These are phyloP conservation scores for Stenogyne calaminthoides DNA, from an alignment of 305 asterid species.

Conservation along the genomic window DNA sequence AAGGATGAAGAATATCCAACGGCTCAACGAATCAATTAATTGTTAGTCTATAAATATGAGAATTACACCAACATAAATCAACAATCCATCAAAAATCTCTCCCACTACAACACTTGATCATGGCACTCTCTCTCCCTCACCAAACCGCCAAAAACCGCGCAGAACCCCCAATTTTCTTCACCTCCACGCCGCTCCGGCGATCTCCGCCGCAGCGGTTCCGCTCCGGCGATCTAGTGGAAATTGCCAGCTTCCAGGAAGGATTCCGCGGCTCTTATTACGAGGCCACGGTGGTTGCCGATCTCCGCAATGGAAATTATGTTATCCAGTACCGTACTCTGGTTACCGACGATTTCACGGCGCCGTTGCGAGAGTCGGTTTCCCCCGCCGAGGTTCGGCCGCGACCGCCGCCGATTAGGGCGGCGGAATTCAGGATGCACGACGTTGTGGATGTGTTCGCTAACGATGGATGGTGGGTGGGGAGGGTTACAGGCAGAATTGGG, in stretches of 20 bases:
- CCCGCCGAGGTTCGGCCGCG: slow-evolving; percentile 32
- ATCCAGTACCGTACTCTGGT: slow-evolving; percentile 30
- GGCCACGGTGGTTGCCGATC: neutral
- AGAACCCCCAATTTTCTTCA: neutral
- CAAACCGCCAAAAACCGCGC: neutral
- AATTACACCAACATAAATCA: neutral
- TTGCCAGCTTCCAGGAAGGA: neutral
- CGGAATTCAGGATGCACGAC: slow-evolving; percentile 10
- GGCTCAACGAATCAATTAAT: no score
- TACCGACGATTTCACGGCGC: slow-evolving; percentile 31
- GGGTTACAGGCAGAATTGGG: slow-evolving; percentile 24
- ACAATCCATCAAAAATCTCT: neutral
- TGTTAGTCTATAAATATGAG: no score
- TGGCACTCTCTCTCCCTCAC: neutral
- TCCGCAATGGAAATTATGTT: slow-evolving; percentile 4
- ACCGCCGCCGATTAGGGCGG: slow-evolving; percentile 21
- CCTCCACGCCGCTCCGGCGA: neutral
- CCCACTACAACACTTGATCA: neutral
- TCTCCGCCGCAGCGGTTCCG: neutral
- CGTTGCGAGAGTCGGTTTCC: slow-evolving; percentile 33
- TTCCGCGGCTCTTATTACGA: slow-evolving; percentile 15
- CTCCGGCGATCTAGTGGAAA: slow-evolving; percentile 12
- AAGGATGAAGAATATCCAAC: no score
- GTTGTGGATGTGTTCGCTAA: slow-evolving; percentile 44
- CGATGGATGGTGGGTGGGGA: slow-evolving; percentile 55